Evolutionary conservation across 129 eudicot genomes (phyloP), one percentile per base, ranked within the genome.

Genomic region (Lonicera japonica): DNA sequence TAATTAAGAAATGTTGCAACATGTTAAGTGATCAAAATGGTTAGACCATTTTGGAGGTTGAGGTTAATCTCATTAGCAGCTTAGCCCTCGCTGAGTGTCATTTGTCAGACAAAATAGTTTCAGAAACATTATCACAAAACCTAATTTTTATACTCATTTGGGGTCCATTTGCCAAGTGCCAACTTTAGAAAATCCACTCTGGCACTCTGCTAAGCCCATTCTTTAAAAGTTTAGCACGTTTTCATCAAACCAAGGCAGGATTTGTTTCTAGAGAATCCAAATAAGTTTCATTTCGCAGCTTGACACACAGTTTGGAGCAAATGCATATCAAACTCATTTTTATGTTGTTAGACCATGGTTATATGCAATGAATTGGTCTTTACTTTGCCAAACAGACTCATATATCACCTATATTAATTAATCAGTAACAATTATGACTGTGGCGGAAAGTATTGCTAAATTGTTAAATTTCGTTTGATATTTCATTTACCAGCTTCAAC

Each of bases 401-500:
- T 11, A n/a, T 22, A 57, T 36, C 11, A 56, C 16, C 13, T 12
- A 12, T 25, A 8, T 54, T 53, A 0, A 13, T 41, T 45, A 22
- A 8, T 18, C 14, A 40, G 34, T 4, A 58, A 21, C 15, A 58
- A 15, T 18, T n/a, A 20, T 12, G 4, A 45, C 0, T 39, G 21
- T 22, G 34, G 3, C 61, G 50, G 29, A 59, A 62, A 56, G 63
- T 22, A 22, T 29, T 2, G 36, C 36, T 29, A 29, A 29, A 29
- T 29, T 29, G 11, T 52, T 1, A 39, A 66, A 18, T 59, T 39
- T 68, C 25, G 20, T 18, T 34, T 68, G 61, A 59, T 40, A 36
- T 65, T 14, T 72, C 64, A 46, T 15, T 60, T 73, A 54, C 58
- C 95, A 92, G 98, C 92, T 94, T 51, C 96, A 88, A 64, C 99